Evolutionary conservation across 2,329 filamentous ascomycete species (phyloP), one percentile per base, ranked within the genome.

Genomic region (Paracamarosporium sp.): DNA sequence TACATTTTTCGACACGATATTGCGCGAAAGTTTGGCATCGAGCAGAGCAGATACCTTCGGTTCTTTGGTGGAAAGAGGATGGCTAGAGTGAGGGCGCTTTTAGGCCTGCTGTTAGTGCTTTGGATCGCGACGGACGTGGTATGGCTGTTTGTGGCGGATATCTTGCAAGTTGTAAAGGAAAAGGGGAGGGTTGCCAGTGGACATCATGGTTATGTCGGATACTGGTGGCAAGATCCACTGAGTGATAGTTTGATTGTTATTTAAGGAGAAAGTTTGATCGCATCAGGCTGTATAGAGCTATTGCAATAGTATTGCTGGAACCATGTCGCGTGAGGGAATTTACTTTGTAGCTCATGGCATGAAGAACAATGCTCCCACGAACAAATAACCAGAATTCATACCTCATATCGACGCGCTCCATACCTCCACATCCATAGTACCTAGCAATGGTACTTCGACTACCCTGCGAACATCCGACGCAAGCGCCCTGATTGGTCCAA

Each of bases 161-260:
- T 62, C 13, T 15, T 60, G n/a, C 25, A 62, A 28, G 50, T 60
- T 20, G 59, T 60, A 12, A 41, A 56, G 31, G 36, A 11, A 28
- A n/a, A 40, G 5, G 17, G 30, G 15, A 2, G 33, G 20, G 28
- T 24, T 2, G 5, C 5, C 6, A 4, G n/a, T 5, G 38, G 24
- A 15, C 7, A 3, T 20, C 24, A 5, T 25, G 40, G 40, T 20
- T 53, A 46, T 30, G 22, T 36, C 35, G 43, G 30, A 6, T 53
- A 35, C 28, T 64, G 56, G 61, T 59, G 56, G 61, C 56, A 62
- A 45, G 61, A 64, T 45, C 61, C 61, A n/a, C 35, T 64, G 40
- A 60, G 55, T 22, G 59, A 64, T 50, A 31, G n/a, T 22, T 40
- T 62, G 35, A 45, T 60, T 28, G 61, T 62, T 2, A 64, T 62